Base-by-base conservation (phyloP, 2,329 filamentous ascomycete genomes). In the Stemphylium lycopersici region DNA sequence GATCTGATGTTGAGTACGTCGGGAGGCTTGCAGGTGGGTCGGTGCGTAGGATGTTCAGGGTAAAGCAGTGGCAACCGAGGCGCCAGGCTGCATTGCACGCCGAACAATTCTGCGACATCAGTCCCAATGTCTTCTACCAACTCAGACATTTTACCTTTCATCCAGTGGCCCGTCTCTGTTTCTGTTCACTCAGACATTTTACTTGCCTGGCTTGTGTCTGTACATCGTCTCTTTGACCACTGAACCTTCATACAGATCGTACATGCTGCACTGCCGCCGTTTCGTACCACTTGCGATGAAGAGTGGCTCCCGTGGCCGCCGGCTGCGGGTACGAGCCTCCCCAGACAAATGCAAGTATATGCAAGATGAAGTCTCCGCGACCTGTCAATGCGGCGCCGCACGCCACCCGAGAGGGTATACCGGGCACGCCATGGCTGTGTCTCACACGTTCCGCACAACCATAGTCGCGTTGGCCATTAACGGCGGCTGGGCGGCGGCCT, bases 261-360 rank as follows among this genome's bases (percentile, higher is more conserved):
- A 37, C 55, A 58, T 46, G 29, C 48, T 63, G 60, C 53, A 59
- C 31, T 31, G 26, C 46, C 16, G 52, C 48, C 49, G 54, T 58
- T 63, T 48, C 15, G 62, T 68, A 52, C 39, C 20, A 63, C 61
- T 29, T 29, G 38, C 32, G 50, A 61, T 32, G 55, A 56, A 47
- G 37, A 47, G 38, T 59, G 52, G 43, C 36, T 62, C 40, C 39
- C 56, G 56, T 54, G 22, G 31, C 53, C 26, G 43, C 24, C 53
- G 57, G 62, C 39, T 11, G 55, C 65, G 65, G 65, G 29, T 60
- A 55, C 33, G 36, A 33, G 32, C 67, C 56, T 66, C 65, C 61
- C 61, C 59, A 61, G 16, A 53, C 33, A 44, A 13, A 53, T 52
- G 39, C 38, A 42, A 48, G 32, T 48, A 29, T 52, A 54, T 48